A percentile compares a stretch with the other conserved stretches of the same genome.
Evolutionary conservation across 345 rosid genomes (phyloP).

Genomic region (Nasturtium officinale): DNA sequence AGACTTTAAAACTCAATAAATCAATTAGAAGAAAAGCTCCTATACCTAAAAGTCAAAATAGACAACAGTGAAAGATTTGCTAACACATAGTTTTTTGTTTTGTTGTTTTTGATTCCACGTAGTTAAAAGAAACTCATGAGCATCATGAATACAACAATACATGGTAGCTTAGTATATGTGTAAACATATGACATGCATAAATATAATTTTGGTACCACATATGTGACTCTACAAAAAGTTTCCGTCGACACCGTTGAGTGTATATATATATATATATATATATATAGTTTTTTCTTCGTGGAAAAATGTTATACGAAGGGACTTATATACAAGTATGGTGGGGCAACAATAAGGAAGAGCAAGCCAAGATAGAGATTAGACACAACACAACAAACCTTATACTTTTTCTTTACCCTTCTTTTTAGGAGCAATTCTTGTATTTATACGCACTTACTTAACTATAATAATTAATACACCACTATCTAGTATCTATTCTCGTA

Average conservation of each 20-base stretch:
- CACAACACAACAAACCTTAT: constrained; percentile 66
- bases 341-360: constrained; percentile 51
- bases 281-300: not conserved
- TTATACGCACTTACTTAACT: constrained; percentile 12
- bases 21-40: not conserved
- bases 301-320: constrained; percentile 28
- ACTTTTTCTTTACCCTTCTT: constrained; percentile 68
- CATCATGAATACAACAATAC: constrained; percentile 20
- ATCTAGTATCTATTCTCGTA: not conserved
- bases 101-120: not conserved
- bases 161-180: constrained; percentile 5
- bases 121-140: constrained; percentile 3
- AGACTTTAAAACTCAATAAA: not conserved
- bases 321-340: constrained; percentile 52
- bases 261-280: not conserved
- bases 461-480: constrained; percentile 22
- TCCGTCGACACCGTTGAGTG: constrained; percentile 26
- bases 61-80: not conserved
- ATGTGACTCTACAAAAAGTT: not conserved
- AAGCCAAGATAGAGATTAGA: constrained; percentile 46
- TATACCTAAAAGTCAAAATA: not conserved
- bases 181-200: constrained; percentile 19
- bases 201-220: constrained; percentile 16
- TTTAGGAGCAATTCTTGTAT: constrained; percentile 46
- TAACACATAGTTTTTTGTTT: not conserved